Percentiles rank a stretch among this genome's conserved stretches.
Evolutionary conservation across 495 filamentous ascomycete genomes (phyloP).

Genomic region (Rhypophila decipiens): DNA sequence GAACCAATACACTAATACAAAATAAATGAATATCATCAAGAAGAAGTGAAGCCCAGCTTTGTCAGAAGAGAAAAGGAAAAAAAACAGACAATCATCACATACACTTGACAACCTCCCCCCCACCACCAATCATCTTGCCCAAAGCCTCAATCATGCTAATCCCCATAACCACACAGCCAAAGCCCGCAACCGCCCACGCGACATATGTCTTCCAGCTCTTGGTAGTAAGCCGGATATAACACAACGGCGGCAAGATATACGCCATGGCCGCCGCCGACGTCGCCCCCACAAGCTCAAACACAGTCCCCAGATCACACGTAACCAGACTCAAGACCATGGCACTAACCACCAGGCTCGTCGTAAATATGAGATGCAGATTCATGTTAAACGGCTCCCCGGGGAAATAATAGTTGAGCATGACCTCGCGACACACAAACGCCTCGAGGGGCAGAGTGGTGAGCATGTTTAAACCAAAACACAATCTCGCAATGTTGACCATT

Average conservation of each 20-base stretch:
- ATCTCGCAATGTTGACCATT: constrained; percentile 86
- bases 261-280: constrained; percentile 90
- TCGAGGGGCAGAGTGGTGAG: constrained; percentile 93
- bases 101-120: constrained; percentile 12
- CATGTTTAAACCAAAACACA: constrained; percentile 98
- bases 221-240: constrained; percentile 86
- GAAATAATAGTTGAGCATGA: constrained; percentile 93
- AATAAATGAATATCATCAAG: too few species aligned
- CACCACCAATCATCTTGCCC: constrained; percentile 53
- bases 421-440: constrained; percentile 93
- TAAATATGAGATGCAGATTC: constrained; percentile 80
- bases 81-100: constrained; percentile 8
- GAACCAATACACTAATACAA: too few species aligned
- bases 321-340: constrained; percentile 72
- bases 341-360: constrained; percentile 66
- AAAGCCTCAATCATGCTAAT: constrained; percentile 74
- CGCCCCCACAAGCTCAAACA: constrained; percentile 93
- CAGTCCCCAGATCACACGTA: constrained; percentile 86
- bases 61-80: too few species aligned
- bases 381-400: constrained; percentile 69
- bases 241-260: constrained; percentile 91
- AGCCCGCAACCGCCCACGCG: constrained; percentile 61
- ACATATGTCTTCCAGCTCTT: constrained; percentile 69
- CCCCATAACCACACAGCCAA: constrained; percentile 76
- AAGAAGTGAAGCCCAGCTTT: too few species aligned